Conservation (phyloP, 805 yeast species). For the Saturnispora quitensis region DNA sequence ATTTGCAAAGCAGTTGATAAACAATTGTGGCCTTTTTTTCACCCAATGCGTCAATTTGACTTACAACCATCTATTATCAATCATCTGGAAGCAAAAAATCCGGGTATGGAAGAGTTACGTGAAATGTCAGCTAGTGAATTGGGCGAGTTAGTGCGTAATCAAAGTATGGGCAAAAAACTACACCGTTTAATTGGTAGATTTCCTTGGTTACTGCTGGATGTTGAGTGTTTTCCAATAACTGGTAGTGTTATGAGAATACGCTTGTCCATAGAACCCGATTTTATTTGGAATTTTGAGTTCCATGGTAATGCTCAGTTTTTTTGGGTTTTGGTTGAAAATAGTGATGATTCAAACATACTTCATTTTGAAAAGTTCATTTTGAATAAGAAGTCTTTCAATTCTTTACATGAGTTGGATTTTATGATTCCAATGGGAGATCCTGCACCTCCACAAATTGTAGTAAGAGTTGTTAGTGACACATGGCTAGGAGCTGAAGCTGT, state of each 20-base stretch:
- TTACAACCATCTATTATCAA: constrained; percentile 58
- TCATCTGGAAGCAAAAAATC: constrained; percentile 52
- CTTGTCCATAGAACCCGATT: constrained; percentile 61
- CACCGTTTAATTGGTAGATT: constrained; percentile 56
- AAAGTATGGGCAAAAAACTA: constrained; percentile 57
- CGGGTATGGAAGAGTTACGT: constrained; percentile 61
- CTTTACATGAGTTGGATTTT: constrained; percentile 69
- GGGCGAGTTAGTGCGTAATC: constrained; percentile 85
- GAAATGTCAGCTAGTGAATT: constrained; percentile 68
- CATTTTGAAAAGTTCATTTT: constrained; percentile 79
- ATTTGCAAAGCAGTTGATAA: constrained; percentile 82
- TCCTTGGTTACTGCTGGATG: constrained; percentile 66
- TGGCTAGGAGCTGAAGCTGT: constrained; percentile 85
- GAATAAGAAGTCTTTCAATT: constrained; percentile 44
- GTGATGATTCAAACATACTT: constrained; percentile 59
- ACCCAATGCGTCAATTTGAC: constrained; percentile 84
- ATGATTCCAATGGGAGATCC: constrained; percentile 90
- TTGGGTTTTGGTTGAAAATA: constrained; percentile 90
- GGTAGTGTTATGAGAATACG: constrained; percentile 77
- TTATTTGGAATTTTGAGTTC: constrained; percentile 70
- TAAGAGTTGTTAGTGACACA: constrained; percentile 69
- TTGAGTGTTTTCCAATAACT: constrained; percentile 85
- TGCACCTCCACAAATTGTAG: constrained; percentile 78
- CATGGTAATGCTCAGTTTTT: constrained; percentile 84
- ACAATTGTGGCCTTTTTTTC: constrained; percentile 82